Evolutionary conservation across 2,329 filamentous ascomycete species (phyloP).

Genomic region (Byssothecium circinans): DNA sequence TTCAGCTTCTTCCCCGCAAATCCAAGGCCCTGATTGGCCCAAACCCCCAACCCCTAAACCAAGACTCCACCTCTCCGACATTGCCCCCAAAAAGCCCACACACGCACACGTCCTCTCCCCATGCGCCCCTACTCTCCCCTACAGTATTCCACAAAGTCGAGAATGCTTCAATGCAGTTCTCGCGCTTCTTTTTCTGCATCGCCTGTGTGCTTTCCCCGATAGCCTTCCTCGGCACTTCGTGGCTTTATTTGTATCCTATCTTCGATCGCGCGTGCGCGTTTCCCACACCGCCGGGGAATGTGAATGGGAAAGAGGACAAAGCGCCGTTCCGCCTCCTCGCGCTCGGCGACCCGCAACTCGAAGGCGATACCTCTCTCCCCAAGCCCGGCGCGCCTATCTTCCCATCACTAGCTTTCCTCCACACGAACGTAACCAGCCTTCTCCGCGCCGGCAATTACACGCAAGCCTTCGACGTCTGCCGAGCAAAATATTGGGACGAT

Average conservation of each 20-base stretch:
- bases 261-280: slow-evolving; percentile 76
- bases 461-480: slow-evolving; percentile 7
- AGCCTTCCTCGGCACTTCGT: slow-evolving; percentile 69
- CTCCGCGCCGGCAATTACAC: slow-evolving; percentile 12
- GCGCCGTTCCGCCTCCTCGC: slow-evolving; percentile 86
- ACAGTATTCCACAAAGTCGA: slow-evolving; percentile 9
- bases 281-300: slow-evolving; percentile 49
- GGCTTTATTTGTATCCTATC: slow-evolving; percentile 85
- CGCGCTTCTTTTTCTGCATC: slow-evolving; percentile 48
- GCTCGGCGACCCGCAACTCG: slow-evolving; percentile 88
- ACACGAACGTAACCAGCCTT: slow-evolving; percentile 15
- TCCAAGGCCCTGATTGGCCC: slow-evolving; percentile 4
- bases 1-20: slow-evolving; percentile 5
- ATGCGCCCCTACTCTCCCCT: not conserved
- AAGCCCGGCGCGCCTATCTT: slow-evolving; percentile 34
- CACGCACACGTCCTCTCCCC: slow-evolving; percentile 3
- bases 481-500: not conserved
- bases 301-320: not conserved
- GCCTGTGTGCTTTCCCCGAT: slow-evolving; percentile 62
- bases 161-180: slow-evolving; percentile 55
- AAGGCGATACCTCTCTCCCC: slow-evolving; percentile 85
- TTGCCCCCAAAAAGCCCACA: not conserved
- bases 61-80: not conserved
- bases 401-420: slow-evolving; percentile 47
- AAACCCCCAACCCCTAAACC: not conserved